Evolutionary conservation across 2,329 filamentous ascomycete genomes (phyloP).

Genomic region (Monosporascus sp.): DNA sequence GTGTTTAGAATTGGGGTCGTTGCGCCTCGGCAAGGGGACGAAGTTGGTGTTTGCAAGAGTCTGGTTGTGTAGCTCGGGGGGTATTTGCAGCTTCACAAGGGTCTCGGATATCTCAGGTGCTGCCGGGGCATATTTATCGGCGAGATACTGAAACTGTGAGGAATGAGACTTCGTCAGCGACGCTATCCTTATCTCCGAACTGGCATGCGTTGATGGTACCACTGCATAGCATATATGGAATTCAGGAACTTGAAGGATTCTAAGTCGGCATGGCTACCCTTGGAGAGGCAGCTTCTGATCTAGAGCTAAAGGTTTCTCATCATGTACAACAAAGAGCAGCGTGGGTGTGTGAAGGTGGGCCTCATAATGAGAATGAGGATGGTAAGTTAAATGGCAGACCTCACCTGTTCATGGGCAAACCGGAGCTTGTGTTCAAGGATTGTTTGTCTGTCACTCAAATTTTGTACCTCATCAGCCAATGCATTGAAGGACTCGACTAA

Average conservation of each 20-base stretch:
- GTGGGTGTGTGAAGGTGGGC: constrained; percentile 4
- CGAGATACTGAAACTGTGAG: constrained; percentile 56
- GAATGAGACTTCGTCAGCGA: background rate
- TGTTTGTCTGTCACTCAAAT: constrained; percentile 57
- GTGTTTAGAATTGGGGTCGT: constrained; percentile 43
- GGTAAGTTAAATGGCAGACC: constrained; percentile 19
- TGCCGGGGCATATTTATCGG: constrained; percentile 63
- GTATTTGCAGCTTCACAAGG: constrained; percentile 61
- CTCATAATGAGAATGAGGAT: background rate
- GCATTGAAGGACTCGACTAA: constrained; percentile 61
- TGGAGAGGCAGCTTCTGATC: constrained; percentile 63
- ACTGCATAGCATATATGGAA: background rate
- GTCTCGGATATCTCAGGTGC: constrained; percentile 63
- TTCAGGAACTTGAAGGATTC: constrained; percentile 39
- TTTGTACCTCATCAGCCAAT: constrained; percentile 61
- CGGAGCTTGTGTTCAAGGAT: constrained; percentile 63
- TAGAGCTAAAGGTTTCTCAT: constrained; percentile 67
- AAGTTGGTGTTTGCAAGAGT: constrained; percentile 43
- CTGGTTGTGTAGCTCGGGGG: constrained; percentile 44
- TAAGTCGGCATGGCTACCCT: constrained; percentile 55
- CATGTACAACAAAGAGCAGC: constrained; percentile 27
- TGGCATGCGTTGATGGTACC: too few species aligned
- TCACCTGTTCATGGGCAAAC: constrained; percentile 63
- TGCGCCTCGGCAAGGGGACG: constrained; percentile 51
- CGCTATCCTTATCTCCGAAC: constrained; percentile 10